Evolutionary conservation across 495 filamentous ascomycete genomes (phyloP), one percentile per base, ranked within the genome.

Genomic region (Penicillium paradoxum): DNA sequence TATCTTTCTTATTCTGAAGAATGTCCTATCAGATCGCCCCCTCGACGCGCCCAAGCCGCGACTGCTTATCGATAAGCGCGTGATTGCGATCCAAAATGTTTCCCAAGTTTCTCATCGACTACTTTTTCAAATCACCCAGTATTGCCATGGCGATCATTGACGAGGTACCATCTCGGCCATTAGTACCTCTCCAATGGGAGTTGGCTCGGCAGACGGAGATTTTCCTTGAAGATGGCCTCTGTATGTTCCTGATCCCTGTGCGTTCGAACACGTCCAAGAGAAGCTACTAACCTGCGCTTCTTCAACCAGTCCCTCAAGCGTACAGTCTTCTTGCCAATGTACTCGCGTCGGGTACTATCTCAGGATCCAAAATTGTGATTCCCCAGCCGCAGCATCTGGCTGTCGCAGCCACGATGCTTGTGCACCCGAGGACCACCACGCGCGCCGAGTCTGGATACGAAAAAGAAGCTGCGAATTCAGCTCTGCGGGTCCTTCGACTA

Each of bases 161-260:
- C 25, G 56, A 62, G 43, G 53, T 53, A 2, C 19, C 51, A 10
- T 86, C 82, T 60, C 79, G 81, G 37, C 66, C 74, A 13, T 75
- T 78, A 3, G 74, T 70, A 40, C 65, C 66, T 25, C 65, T 90
- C 1, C 81, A 86, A 0, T 81, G 77, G 43, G 81, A 86, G 54
- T 65, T 91, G 6, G 77, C 75, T 24, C 72, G 83, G 38, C 83
- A 89, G 57, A 82, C 79, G 41, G 79, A 79, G 43, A 85, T 90
- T 25, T 89, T 87, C 65, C 73, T 92, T 4, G 88, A 91, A 62
- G 89, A 92, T 63, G 75, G 82, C 33, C 79, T 90, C 17, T 87
- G 86, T 89, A 68, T 29, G 75, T 65, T 25, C 19, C 11, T 10
- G 17, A 32, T 14, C 24, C 32, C 27, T 27, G 17, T 48, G 24